Evolutionary conservation across 805 yeast genomes (phyloP), one percentile per base, ranked within the genome.

Genomic region (Grigorovia yakushimaensis): DNA sequence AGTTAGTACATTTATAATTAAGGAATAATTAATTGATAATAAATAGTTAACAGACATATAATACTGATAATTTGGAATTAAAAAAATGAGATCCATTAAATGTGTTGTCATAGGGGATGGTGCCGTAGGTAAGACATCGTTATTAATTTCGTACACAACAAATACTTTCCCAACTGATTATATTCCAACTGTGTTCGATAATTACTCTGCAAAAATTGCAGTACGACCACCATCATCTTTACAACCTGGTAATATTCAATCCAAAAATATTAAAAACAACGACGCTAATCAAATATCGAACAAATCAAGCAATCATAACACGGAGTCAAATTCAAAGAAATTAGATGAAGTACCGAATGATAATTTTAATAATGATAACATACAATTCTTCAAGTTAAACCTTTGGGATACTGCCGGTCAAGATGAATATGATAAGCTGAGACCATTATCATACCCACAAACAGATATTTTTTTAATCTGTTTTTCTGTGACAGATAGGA

Each of bases 351-450:
- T 33, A 33, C n/a, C n/a, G 37, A n/a, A 33, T 3, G 5, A 8
- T 33, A n/a, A 33, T 13, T 17, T 11, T 11, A 22, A 44, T 20
- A 21, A 27, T 13, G 21, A 35, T 9, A 21, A 36, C 4, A 42
- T 37, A 24, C 88, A 82, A 58, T 85, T 87, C 47, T 82, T 84
- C 58, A 87, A 86, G 59, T 72, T 88, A 45, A 95, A 94, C 21
- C 73, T 88, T 42, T 88, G 96, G 96, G 96, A 88, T 76, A 88
- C 96, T 15, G 96, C 96, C 3, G 96, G 96, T 23, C 96, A 88
- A 67, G 84, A 85, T 59, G 96, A 88, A 62, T 88, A 88, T 64
- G 96, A 88, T 64, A 73, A 95, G 51, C 73, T 88, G 58, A 74
- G 96, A 66, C 96, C 96, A 2, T 71, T 88, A 51, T 83, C 93